A percentile compares a stretch with the other conserved stretches of the same genome.
Evolutionary conservation across 2,329 filamentous ascomycete species (phyloP).

Genomic region (Beauveria australis): DNA sequence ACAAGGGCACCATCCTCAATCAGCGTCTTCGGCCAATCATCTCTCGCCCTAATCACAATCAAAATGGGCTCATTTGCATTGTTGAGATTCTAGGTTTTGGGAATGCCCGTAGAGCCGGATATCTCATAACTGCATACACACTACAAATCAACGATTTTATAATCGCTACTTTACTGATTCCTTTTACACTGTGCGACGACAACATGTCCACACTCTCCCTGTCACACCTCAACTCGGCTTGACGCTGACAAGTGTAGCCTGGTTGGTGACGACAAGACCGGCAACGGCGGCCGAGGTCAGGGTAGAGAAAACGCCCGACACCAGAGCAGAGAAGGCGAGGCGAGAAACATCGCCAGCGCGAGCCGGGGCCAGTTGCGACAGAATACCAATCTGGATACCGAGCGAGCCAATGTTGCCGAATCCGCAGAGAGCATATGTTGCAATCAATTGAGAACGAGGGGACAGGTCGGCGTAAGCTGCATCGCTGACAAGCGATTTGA

Average conservation of each 20-base stretch:
- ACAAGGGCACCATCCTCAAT: background rate
- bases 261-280: slow-evolving; percentile 60
- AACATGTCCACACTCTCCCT: background rate
- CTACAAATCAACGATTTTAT: slow-evolving; percentile 1
- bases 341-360: slow-evolving; percentile 67
- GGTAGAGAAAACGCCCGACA: slow-evolving; percentile 71
- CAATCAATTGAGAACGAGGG: slow-evolving; percentile 68
- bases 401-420: slow-evolving; percentile 84
- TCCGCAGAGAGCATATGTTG: slow-evolving; percentile 75
- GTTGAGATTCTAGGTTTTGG: background rate
- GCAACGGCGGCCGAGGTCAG: slow-evolving; percentile 72
- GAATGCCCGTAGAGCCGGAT: background rate
- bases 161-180: background rate
- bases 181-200: background rate
- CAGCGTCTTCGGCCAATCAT: background rate
- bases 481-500: slow-evolving; percentile 48
- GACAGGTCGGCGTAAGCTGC: slow-evolving; percentile 50
- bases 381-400: slow-evolving; percentile 82
- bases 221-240: background rate
- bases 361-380: slow-evolving; percentile 69
- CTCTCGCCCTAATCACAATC: background rate
- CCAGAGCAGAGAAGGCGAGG: slow-evolving; percentile 67
- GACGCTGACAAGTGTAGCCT: slow-evolving; percentile 17
- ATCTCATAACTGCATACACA: slow-evolving; percentile 8
- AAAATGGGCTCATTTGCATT: background rate